A percentile compares a stretch with the other conserved stretches of the same genome.
phyloP scores from a whole-genome alignment of 2,329 filamentous ascomycete genomes.

The Pezicula rhizophila region DNA sequence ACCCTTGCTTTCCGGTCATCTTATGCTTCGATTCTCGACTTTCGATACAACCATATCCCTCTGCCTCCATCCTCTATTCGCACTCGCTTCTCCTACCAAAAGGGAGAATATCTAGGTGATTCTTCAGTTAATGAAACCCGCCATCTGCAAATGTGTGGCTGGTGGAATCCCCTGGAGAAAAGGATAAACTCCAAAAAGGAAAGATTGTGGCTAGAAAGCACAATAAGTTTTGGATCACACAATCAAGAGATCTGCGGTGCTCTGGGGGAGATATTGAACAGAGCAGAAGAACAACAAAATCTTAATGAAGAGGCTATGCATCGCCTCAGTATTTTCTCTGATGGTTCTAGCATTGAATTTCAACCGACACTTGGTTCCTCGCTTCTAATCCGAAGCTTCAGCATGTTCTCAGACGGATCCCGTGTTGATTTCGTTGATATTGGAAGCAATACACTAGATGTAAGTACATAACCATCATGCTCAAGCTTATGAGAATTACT shows the following conservation, averaged over 20 bases:
- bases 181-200: not conserved
- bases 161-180: not conserved
- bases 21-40: constrained; percentile 62
- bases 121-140: not conserved
- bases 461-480: too few relatives aligned
- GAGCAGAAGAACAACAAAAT: too few relatives aligned
- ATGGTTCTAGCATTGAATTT: too few relatives aligned
- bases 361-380: too few relatives aligned
- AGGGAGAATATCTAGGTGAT: not conserved
- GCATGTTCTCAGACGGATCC: too few relatives aligned
- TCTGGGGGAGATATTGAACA: too few relatives aligned
- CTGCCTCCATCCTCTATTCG: constrained; percentile 9
- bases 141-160: not conserved
- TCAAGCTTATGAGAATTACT: too few relatives aligned
- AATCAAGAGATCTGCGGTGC: not conserved
- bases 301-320: too few relatives aligned
- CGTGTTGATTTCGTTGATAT: too few relatives aligned
- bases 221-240: not conserved
- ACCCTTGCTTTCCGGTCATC: constrained; percentile 59
- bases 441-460: too few relatives aligned
- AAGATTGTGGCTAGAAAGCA: not conserved
- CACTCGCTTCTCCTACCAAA: constrained; percentile 5
- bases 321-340: too few relatives aligned
- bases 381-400: too few relatives aligned
- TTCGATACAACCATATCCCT: constrained; percentile 45